Percentiles rank a stretch among this genome's conserved stretches.
Conservation (phyloP, 2,329 filamentous ascomycete genomes). For the Tympanopsis confertula region DNA sequence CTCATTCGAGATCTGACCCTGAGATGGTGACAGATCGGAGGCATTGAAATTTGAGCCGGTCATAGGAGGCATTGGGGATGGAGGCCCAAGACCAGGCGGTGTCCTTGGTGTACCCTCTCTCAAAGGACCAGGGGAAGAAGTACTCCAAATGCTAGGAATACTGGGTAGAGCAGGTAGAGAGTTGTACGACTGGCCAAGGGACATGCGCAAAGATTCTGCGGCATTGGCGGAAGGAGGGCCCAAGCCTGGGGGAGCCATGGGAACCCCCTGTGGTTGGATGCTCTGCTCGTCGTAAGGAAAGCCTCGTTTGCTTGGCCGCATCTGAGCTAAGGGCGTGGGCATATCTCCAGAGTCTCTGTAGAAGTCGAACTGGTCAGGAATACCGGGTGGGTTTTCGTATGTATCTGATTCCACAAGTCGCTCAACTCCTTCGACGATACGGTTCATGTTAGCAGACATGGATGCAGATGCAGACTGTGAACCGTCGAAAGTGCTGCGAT, state of each 20-base stretch:
- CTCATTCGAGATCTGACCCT: too few species aligned
- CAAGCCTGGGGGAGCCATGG: slow-evolving; percentile 19
- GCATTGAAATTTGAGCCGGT: too few species aligned
- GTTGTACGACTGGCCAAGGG: slow-evolving; percentile 17
- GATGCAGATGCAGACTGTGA: slow-evolving; percentile 34
- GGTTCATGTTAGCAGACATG: slow-evolving; percentile 22
- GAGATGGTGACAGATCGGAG: too few species aligned
- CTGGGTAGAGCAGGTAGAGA: slow-evolving; percentile 10
- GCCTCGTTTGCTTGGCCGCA: too few species aligned
- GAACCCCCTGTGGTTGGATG: slow-evolving; percentile 10
- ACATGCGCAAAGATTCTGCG: slow-evolving; percentile 8
- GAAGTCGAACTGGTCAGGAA: slow-evolving; percentile 14
- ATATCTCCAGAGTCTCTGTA: too few species aligned
- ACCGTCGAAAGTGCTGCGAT: slow-evolving; percentile 5
- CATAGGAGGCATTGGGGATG: too few species aligned
- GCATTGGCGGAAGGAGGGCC: slow-evolving; percentile 10
- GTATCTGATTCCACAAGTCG: slow-evolving; percentile 24
- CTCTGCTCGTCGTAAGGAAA: slow-evolving; percentile 11
- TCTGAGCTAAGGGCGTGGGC: too few species aligned
- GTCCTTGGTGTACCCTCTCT: background rate
- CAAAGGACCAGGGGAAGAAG: background rate
- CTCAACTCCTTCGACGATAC: slow-evolving; percentile 23
- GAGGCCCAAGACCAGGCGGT: background rate
- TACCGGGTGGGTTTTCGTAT: slow-evolving; percentile 17
- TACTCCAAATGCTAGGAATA: slow-evolving; percentile 1